These are phyloP conservation scores for Achaetomiella virescens DNA, from an alignment of 495 filamentous ascomycete genomes.

Conservation along the genomic window DNA sequence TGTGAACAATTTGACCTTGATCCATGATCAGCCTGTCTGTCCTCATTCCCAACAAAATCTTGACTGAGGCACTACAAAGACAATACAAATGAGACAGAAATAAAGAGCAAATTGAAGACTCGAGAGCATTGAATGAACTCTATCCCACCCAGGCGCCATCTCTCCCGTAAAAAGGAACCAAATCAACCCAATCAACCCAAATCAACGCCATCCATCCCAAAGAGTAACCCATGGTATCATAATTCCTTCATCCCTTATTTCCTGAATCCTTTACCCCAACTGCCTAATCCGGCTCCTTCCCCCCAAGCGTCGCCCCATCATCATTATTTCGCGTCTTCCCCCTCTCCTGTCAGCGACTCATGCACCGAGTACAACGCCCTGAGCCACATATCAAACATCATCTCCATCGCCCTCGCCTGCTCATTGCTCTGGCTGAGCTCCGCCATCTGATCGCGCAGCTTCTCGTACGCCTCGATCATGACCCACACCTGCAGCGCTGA, in stretches of 20 bases:
- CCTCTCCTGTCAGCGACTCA: constrained; percentile 19
- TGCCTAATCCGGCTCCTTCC: constrained; percentile 23
- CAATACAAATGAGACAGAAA: no score
- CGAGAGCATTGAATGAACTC: no score
- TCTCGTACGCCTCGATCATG: constrained; percentile 48
- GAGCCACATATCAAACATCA: constrained; percentile 42
- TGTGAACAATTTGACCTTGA: no score
- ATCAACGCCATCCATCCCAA: neutral
- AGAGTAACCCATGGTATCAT: neutral
- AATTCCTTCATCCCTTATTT: no score
- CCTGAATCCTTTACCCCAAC: no score
- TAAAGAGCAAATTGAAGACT: no score
- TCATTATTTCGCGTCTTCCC: constrained; percentile 14
- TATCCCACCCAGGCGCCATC: no score
- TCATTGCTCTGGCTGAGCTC: constrained; percentile 17
- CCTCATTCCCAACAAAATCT: no score
- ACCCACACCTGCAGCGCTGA: constrained; percentile 52
- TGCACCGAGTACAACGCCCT: constrained; percentile 37
- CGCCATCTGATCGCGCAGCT: constrained; percentile 33
- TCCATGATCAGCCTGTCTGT: no score
- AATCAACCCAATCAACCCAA: neutral
- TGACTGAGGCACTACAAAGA: no score
- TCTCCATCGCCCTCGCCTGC: constrained; percentile 21
- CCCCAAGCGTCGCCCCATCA: constrained; percentile 12
- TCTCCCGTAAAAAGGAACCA: neutral